Evolutionary conservation across 2,329 filamentous ascomycete genomes (phyloP).

Genomic region (Apiospora saccharicola): DNA sequence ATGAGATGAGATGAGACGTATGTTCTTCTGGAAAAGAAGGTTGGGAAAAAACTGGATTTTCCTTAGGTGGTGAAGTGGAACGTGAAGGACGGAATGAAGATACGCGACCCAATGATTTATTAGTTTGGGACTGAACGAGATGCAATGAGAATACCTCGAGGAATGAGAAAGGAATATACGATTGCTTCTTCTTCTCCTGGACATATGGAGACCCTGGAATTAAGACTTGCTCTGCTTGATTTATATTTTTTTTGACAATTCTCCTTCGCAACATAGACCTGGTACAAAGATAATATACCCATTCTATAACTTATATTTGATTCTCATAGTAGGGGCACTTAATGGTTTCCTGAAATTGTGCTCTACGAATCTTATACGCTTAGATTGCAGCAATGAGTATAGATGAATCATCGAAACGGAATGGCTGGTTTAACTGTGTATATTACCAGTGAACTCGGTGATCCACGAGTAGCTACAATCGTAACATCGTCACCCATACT

Average conservation of each 20-base stretch:
- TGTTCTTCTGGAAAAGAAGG: conserved; percentile 8
- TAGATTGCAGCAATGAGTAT: neutral
- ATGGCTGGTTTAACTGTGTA: conserved; percentile 17
- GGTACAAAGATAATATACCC: neutral
- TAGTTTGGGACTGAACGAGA: conserved; percentile 6
- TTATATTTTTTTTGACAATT: neutral
- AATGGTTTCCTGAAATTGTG: neutral
- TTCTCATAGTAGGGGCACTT: neutral
- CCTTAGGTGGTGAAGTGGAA: neutral
- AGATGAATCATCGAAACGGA: neutral
- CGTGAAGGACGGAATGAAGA: neutral
- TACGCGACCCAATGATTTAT: neutral
- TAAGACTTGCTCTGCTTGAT: neutral
- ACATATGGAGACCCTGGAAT: neutral
- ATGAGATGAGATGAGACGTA: neutral
- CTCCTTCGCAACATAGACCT: neutral
- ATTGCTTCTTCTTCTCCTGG: neutral
- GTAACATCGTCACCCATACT: conserved; percentile 21
- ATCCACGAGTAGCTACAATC: conserved; percentile 20
- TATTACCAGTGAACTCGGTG: conserved; percentile 17
- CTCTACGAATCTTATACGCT: neutral
- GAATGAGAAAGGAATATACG: conserved; percentile 8
- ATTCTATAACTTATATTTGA: neutral
- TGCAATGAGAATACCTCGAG: neutral
- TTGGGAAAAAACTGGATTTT: neutral